Percentiles rank a stretch among this genome's conserved stretches.
phyloP scores from a whole-genome alignment of 345 rosid genomes.

The Pseudoturritis turrita region DNA sequence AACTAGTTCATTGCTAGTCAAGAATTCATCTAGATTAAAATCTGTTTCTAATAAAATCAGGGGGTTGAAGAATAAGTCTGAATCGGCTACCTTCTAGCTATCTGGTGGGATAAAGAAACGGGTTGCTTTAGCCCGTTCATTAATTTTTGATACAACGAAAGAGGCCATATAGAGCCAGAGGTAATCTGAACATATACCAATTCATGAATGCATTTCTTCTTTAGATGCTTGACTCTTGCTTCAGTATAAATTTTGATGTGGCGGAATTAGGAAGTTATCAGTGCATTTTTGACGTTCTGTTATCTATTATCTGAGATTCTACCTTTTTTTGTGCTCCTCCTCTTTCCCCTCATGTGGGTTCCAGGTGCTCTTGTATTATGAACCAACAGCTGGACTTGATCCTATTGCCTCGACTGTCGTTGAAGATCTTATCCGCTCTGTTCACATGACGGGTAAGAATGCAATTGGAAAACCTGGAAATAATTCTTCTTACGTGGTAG shows the following conservation, averaged over 20 bases:
- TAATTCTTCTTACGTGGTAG: constrained; percentile 70
- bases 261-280: not conserved
- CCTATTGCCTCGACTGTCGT: constrained; percentile 91
- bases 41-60: constrained; percentile 30
- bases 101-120: constrained; percentile 93
- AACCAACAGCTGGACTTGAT: constrained; percentile 90
- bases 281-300: not conserved
- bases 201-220: not conserved
- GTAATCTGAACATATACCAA: constrained; percentile 29
- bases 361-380: constrained; percentile 72
- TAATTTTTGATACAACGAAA: constrained; percentile 63
- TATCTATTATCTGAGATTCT: not conserved
- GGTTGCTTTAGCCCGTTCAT: constrained; percentile 84
- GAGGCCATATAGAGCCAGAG: constrained; percentile 78
- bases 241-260: not conserved
- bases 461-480: constrained; percentile 58
- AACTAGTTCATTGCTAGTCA: not conserved
- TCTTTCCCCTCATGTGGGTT: not conserved
- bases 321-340: not conserved
- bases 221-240: not conserved
- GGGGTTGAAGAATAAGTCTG: no score
- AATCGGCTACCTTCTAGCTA: constrained; percentile 69
- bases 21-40: not conserved
- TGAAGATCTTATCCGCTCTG: constrained; percentile 87
- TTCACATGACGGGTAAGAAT: constrained; percentile 52